Base-by-base conservation (phyloP, 129 eudicot species). In the Helianthus tuberosus region DNA sequence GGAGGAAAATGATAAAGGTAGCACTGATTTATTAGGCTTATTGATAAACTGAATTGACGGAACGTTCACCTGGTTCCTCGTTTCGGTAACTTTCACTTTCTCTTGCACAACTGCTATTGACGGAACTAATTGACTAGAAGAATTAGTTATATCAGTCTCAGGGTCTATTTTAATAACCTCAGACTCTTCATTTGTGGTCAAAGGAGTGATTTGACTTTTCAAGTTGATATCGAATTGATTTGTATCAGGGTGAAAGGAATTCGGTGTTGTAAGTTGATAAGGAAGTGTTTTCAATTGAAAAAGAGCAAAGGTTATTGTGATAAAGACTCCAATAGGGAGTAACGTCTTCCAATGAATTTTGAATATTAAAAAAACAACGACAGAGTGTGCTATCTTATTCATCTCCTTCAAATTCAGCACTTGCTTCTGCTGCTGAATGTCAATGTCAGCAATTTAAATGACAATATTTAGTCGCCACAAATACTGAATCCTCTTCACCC, bases 201-300 rank as follows among this genome's bases (percentile, higher is more conserved):
- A 43, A 6, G 77, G 73, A 20, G 79, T 66, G 41, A 66, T 71
- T 65, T 81, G 73, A 47, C 67, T 75, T 79, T 74, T 46, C 15
- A 70, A 58, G 16, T 77, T 74, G 23, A 61, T 52, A 72, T 86
- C 68, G 66, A 87, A 60, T 27, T 76, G 59, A 68, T 82, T 79
- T 58, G 71, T 47, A 32, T 62, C 58, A 46, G 77, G 74, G 74
- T 87, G 83, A 69, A 77, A 71, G 46, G 71, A 47, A 76, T 66
- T 52, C 66, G 35, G 81, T 44, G 75, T 72, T 23, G 73, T 73
- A 61, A 84, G 75, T 46, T 90, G 98, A 78, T 82, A 80, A 60
- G 95, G 95, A 82, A 87, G 87, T 47, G 81, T 71, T 74, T 76
- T 64, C 66, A 76, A 81, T 83, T 86, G 96, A 71, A 88, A 32